Conservation (phyloP, 2,329 filamentous ascomycete genomes). For the Aspergillus japonicus region DNA sequence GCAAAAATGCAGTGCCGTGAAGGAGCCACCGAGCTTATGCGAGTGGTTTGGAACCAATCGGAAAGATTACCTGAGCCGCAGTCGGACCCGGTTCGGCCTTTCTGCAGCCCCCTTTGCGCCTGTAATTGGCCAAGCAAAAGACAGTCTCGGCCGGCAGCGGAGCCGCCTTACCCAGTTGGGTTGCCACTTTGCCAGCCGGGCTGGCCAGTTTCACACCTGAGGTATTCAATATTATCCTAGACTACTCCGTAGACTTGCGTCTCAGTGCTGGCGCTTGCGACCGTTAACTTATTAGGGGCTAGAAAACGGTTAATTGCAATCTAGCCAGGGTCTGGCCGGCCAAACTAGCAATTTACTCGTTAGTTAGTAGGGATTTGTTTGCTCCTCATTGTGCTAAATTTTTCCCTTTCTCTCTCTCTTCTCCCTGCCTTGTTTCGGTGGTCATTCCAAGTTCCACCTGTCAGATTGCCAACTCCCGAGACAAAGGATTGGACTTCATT, state of each 20-base stretch:
- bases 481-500: neutral
- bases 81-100: neutral
- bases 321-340: neutral
- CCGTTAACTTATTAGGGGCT: too few species aligned
- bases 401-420: neutral
- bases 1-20: neutral
- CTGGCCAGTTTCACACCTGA: too few species aligned
- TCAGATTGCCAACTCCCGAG: neutral
- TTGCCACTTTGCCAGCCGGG: too few species aligned
- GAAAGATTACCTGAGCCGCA: neutral
- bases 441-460: neutral
- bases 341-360: too few species aligned
- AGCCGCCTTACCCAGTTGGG: neutral
- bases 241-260: too few species aligned
- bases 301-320: neutral
- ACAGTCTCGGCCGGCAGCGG: slow-evolving; percentile 1
- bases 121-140: neutral
- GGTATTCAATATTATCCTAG: too few species aligned
- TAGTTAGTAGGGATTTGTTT: too few species aligned
- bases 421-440: neutral
- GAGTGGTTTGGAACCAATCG: neutral
- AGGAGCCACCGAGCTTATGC: neutral
- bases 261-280: too few species aligned
- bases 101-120: neutral
- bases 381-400: neutral